Percentiles rank a stretch among this genome's conserved stretches.
Conservation (phyloP, 2,329 filamentous ascomycete species). For the Claviceps citrina region DNA sequence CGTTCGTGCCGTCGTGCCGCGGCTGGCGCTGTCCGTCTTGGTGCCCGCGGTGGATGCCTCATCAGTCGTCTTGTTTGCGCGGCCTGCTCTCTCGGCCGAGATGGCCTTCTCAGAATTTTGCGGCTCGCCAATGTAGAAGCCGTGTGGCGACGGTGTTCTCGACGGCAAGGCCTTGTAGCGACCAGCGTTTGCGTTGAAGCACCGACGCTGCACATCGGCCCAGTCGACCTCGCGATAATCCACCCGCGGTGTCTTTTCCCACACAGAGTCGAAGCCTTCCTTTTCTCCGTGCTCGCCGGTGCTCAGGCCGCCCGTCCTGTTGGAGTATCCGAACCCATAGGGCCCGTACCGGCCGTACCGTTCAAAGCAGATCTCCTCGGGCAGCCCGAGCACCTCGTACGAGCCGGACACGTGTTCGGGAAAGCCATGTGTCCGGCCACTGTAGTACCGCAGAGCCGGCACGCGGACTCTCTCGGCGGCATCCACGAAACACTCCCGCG, state of each 20-base stretch:
- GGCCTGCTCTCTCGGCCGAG: neutral
- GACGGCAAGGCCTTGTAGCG: constrained; percentile 44
- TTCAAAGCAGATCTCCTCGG: constrained; percentile 84
- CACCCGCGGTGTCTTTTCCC: constrained; percentile 54
- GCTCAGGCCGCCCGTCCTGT: constrained; percentile 62
- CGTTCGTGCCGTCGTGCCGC: constrained; percentile 29
- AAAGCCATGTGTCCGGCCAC: constrained; percentile 69
- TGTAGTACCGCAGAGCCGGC: constrained; percentile 57
- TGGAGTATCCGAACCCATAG: constrained; percentile 79
- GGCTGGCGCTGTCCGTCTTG: constrained; percentile 1
- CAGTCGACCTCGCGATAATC: constrained; percentile 67
- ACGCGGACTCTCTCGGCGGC: constrained; percentile 45
- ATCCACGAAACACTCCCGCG: constrained; percentile 69
- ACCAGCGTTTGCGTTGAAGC: constrained; percentile 52
- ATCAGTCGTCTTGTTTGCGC: neutral
- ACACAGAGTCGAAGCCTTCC: constrained; percentile 66
- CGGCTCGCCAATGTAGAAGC: constrained; percentile 30
- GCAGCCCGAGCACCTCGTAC: constrained; percentile 62
- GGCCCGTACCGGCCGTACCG: constrained; percentile 75
- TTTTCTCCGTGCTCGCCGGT: constrained; percentile 73
- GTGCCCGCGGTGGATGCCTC: constrained; percentile 1
- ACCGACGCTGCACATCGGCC: constrained; percentile 62
- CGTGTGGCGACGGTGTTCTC: constrained; percentile 26
- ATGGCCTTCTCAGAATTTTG: neutral
- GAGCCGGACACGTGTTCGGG: constrained; percentile 78